These are phyloP conservation scores for Vigna nakashimae DNA, from an alignment of 306 rosid species.

Conservation along the genomic window DNA sequence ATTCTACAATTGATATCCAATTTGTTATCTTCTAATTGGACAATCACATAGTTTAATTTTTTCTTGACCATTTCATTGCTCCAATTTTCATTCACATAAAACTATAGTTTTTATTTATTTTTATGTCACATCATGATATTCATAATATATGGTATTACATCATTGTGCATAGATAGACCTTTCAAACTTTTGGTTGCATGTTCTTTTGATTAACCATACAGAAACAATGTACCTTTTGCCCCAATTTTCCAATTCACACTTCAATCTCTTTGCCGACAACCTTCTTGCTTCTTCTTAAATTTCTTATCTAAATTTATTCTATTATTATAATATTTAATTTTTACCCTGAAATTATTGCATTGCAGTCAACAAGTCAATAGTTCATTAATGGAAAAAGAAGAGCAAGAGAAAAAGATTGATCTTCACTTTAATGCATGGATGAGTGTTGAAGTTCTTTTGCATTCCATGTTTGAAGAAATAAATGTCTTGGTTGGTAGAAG, in stretches of 20 bases:
- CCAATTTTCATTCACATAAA: background rate
- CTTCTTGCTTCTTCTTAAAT: background rate
- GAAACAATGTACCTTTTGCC: background rate
- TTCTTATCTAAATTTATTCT: background rate
- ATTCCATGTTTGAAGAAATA: background rate
- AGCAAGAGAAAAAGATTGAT: background rate
- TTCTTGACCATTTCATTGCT: no score
- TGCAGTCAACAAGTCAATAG: background rate
- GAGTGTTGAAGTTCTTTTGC: background rate
- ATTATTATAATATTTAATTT: background rate
- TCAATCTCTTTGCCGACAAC: slow-evolving; percentile 26
- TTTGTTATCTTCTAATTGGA: no score
- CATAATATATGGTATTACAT: slow-evolving; percentile 8
- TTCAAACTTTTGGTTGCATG: slow-evolving; percentile 19
- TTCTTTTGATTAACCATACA: background rate
- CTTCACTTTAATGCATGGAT: slow-evolving; percentile 7
- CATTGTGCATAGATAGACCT: background rate
- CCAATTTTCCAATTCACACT: slow-evolving; percentile 8
- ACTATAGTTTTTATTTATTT: background rate
- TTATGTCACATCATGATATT: background rate
- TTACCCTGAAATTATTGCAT: slow-evolving; percentile 32
- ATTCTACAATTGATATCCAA: no score
- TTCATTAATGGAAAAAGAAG: background rate
- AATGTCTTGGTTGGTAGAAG: background rate
- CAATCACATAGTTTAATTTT: no score